Base-by-base conservation (phyloP, 2,329 filamentous ascomycete genomes). In the Fusarium fracticaudum region DNA sequence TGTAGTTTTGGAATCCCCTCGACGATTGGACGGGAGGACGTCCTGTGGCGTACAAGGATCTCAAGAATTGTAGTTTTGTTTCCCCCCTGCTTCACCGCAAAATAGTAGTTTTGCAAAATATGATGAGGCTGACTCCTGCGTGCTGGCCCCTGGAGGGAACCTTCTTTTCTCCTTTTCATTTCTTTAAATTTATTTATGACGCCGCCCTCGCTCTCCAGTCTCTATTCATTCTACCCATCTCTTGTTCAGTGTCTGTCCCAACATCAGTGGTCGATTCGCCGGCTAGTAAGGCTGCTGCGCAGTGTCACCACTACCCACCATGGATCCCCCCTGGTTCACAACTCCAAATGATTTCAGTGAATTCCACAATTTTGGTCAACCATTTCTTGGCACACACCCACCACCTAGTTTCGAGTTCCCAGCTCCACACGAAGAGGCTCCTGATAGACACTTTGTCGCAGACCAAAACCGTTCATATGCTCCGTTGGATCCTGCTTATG, bases 1-100 rank as follows among this genome's bases (percentile, higher is more conserved):
- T 3, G 57, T 60, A 60, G 8, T 60, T 60, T 50, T 60, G 43
- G 1, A 5, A 3, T 26, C 13, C 4, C 33, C 3, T 22, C 18
- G 24, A n/a, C 31, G 31, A 38, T 41, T 38, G 62, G n/a, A 17
- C 5, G 10, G 2, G 1, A 44, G 22, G 6, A 29, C 6, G 29
- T 15, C 14, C 10, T 35, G 40, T 65, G 40, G 58, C 47, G 41
- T n/a, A 13, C 29, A 24, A 5, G 35, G 29, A 38, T 5, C 22
- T 8, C 4, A 47, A 14, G 33, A 66, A 66, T 66, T 57, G 64
- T 41, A 11, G 59, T 64, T 64, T 64, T 57, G 48, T 41, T 31
- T 8, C 13, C 29, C 41, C 47, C 18, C 17, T 13, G 15, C 20
- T 33, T n/a, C 24, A 55, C 51, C 29, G 44, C 31, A 29, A 50